Conservation (phyloP, 2,329 filamentous ascomycete species). For the Xylogone sp. region DNA sequence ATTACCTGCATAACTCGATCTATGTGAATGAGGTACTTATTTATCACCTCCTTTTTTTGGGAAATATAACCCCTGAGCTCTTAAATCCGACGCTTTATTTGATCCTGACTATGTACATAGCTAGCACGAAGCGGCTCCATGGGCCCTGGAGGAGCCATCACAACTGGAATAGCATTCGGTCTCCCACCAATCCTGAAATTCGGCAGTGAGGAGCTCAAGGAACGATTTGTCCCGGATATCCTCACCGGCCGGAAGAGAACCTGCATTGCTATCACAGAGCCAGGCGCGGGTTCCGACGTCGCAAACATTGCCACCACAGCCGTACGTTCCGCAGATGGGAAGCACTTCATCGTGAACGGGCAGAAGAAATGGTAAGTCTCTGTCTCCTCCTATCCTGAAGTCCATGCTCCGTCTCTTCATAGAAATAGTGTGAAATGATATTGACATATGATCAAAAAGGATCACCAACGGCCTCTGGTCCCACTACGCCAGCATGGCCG, state of each 20-base stretch:
- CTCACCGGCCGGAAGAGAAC: slow-evolving; percentile 61
- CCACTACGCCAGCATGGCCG: slow-evolving; percentile 66
- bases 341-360: slow-evolving; percentile 69
- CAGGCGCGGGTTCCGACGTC: slow-evolving; percentile 69
- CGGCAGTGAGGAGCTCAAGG: slow-evolving; percentile 57
- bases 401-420: too few species aligned
- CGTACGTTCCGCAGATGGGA: slow-evolving; percentile 56
- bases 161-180: slow-evolving; percentile 69
- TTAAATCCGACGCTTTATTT: too few species aligned
- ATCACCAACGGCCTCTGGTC: slow-evolving; percentile 72
- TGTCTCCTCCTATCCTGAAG: background rate
- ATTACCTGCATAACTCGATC: slow-evolving; percentile 67
- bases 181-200: slow-evolving; percentile 70
- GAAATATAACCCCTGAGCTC: too few species aligned
- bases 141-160: slow-evolving; percentile 62
- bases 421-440: too few species aligned
- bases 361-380: slow-evolving; percentile 63
- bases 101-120: too few species aligned
- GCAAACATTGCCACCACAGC: slow-evolving; percentile 70
- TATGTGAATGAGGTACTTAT: slow-evolving; percentile 58
- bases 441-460: too few species aligned
- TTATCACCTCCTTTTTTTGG: background rate
- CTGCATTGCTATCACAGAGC: slow-evolving; percentile 79
- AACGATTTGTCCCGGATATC: slow-evolving; percentile 64
- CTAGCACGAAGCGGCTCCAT: slow-evolving; percentile 61